Base-by-base conservation (phyloP, 345 rosid species). In the Rhizophora apiculata region DNA sequence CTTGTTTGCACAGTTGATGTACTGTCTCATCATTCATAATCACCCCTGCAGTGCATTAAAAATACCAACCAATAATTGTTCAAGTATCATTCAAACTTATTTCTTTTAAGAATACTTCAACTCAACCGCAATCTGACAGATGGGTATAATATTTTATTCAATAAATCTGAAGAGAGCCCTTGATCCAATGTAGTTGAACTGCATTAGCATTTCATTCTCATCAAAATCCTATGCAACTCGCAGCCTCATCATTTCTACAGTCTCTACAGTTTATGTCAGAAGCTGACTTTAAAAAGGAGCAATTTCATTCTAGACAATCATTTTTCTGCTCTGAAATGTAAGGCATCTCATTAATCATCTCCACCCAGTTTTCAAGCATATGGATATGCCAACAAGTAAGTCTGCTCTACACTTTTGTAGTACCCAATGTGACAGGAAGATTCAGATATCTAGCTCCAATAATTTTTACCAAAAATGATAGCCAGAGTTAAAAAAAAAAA, bases 1-100 rank as follows among this genome's bases (percentile, higher is more conserved):
- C 97, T 85, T 93, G 97, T 75, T 91, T 93, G 60, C 97, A 81
- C 64, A 93, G 76, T 77, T 91, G 98, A 85, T 88, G 92, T 58
- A 93, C 90, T 5, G 96, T 91, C 84, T 93, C 98, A 69, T 93
- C 97, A 80, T 93, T 93, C 88, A 93, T 71, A 72, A 93, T 91
- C 30, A 91, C 91, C 15, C 97, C 97, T 93, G 77, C 66, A 82
- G 43, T 4, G 68, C 60, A 72, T 72, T 30, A 31, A 46, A 46
- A 26, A 63, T 20, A 63, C 26, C 46, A 70, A 62, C 74, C 55
- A 77, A 68, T 20, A 43, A 65, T 46, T 68, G 68, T 10, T 22
- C 11, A 70, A 18, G 22, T 31, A 43, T 20, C 64, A 68, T 26
- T 31, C 15, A 29, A 49, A 22, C 30, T 30, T 59, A 46, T 15